Evolutionary conservation across 2,329 filamentous ascomycete species (phyloP).

Genomic region (Diplodia sapinea): DNA sequence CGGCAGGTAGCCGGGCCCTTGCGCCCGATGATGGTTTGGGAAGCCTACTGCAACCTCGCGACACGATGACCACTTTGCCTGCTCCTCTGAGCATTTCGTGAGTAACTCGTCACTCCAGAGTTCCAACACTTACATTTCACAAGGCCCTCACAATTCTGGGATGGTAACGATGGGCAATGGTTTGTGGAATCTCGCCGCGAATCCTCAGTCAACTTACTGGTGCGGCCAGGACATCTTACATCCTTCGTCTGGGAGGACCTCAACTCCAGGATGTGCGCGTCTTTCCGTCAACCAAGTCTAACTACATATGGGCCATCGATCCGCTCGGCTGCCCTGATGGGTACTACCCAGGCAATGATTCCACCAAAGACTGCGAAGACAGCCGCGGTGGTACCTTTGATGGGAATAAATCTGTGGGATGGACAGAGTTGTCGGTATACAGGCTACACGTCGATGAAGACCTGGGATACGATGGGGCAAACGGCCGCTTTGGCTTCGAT

Average conservation of each 20-base stretch:
- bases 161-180: conserved; percentile 17
- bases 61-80: not conserved
- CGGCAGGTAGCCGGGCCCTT: not conserved
- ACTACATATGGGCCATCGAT: not conserved
- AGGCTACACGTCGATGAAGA: not conserved
- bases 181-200: not conserved
- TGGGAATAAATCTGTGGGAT: not conserved
- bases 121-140: not conserved
- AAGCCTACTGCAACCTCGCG: conserved; percentile 13
- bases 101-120: not conserved
- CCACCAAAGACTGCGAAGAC: not conserved
- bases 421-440: not conserved
- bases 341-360: not conserved
- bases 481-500: not conserved
- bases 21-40: not conserved
- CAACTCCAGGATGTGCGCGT: not conserved
- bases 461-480: not conserved
- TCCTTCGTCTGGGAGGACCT: not conserved
- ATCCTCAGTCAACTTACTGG: not conserved
- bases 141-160: conserved; percentile 8
- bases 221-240: conserved; percentile 2
- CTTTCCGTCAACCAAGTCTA: conserved; percentile 4
- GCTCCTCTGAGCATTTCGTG: not conserved
- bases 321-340: not conserved
- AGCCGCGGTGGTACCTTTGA: not conserved